phyloP scores from a whole-genome alignment of 2,329 filamentous ascomycete genomes.

The Diaporthe sp. region DNA sequence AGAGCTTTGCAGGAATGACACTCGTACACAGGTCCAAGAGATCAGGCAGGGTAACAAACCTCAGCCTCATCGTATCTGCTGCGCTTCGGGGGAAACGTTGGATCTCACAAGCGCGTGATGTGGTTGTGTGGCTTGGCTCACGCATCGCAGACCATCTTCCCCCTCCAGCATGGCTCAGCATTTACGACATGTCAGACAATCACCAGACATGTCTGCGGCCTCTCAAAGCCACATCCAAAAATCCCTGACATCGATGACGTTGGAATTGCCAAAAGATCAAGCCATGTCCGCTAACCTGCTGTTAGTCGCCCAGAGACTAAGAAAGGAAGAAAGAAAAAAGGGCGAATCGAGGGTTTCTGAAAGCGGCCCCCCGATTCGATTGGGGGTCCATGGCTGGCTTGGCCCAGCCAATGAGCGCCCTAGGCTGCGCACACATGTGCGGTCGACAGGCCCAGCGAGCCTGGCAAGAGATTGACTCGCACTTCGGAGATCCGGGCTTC shows the following conservation, averaged over 20 bases:
- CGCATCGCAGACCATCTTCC: background rate
- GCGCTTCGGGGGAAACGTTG: background rate
- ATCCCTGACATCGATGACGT: slow-evolving; percentile 1
- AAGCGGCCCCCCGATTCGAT: background rate
- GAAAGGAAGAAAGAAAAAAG: background rate
- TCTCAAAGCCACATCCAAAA: background rate
- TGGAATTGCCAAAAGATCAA: background rate
- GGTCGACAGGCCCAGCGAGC: slow-evolving; percentile 2
- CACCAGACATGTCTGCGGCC: background rate
- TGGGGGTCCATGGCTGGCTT: background rate
- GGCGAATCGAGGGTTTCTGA: background rate
- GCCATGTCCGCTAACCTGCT: background rate
- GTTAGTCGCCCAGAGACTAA: background rate
- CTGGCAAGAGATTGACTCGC: slow-evolving; percentile 13
- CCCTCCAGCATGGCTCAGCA: background rate
- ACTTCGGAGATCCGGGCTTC: background rate
- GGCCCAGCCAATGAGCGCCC: background rate
- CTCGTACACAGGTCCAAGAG: background rate
- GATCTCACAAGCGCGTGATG: background rate
- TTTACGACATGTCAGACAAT: background rate
- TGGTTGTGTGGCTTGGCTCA: background rate
- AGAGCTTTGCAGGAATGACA: background rate
- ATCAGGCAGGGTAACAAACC: background rate
- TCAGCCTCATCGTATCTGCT: background rate
- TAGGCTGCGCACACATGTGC: background rate